Base-by-base conservation (phyloP, 441 rosid genomes). In the Flueggea neowawraea region DNA sequence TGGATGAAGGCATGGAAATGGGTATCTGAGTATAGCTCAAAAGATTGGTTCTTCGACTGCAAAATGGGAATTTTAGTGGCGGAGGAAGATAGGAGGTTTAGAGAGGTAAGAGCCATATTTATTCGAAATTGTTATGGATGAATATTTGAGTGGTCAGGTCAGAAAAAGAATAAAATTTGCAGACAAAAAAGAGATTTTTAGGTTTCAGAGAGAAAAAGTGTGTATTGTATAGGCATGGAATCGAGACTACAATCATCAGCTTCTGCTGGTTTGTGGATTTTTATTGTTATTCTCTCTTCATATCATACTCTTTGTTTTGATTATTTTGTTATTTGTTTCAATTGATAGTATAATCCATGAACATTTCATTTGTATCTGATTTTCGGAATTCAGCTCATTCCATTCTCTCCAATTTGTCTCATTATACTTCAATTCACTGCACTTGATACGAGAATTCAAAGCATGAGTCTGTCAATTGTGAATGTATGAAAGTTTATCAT, bases 361-460 rank as follows among this genome's bases (percentile, higher is more conserved):
- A 79, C 82, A 80, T 71, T 77, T 78, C 72, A 73, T 79, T 67
- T 81, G 84, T 81, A 79, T 75, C 68, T 65, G 17, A 69, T 74
- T 71, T 77, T 52, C 74, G 44, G 69, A 70, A 73, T 71, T 77
- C 70, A 55, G 55, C 41, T 65, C 43, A 63, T 69, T 69, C 60
- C 36, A 17, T 63, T 43, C 53, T n/a, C 48, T 36, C 4, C 41
- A 36, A 36, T 2, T 36, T 36, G 41, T 36, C 3, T 36, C 41
- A 36, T 36, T 36, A 36, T 36, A 36, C 41, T 36, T 36, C 41
- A 36, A 36, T 36, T 36, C 41, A 36, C 41, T 36, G 41, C 41
- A 36, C 9, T 36, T 36, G 1, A 36, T 22, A 2, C 28, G 28
- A 22, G 28, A 22, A 22, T 22, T 22, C 28, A 22, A 22, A 22